phyloP scores from a whole-genome alignment of 2,329 filamentous ascomycete species.

The Elsinoe arachidis region DNA sequence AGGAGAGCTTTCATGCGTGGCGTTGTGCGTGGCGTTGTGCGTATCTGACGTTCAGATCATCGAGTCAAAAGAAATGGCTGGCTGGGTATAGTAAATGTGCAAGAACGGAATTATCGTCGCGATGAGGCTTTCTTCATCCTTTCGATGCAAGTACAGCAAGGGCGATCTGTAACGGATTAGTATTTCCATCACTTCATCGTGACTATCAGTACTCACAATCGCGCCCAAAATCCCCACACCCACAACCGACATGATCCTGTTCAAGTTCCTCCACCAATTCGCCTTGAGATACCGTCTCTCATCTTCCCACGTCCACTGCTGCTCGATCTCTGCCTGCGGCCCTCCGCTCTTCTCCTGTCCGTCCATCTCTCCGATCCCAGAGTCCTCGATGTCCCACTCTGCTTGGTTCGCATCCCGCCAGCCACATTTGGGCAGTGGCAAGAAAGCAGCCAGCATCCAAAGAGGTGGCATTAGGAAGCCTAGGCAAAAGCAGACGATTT shows the following conservation, averaged over 20 bases:
- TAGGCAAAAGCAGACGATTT: conserved; percentile 28
- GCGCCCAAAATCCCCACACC: conserved; percentile 28
- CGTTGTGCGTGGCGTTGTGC: neutral
- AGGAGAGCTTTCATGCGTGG: too few species aligned
- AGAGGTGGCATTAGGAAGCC: conserved; percentile 29
- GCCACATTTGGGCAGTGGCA: conserved; percentile 27
- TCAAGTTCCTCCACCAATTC: conserved; percentile 30
- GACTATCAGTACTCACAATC: conserved; percentile 23
- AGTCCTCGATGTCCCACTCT: conserved; percentile 17
- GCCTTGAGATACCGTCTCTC: conserved; percentile 27
- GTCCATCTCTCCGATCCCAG: neutral
- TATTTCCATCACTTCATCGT: neutral
- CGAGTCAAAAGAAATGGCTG: neutral
- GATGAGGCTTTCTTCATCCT: neutral
- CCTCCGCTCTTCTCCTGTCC: conserved; percentile 10
- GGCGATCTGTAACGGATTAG: conserved; percentile 22
- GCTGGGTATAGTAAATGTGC: neutral
- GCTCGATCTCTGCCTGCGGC: neutral
- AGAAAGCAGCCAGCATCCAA: conserved; percentile 29
- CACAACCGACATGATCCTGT: conserved; percentile 31
- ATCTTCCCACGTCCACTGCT: conserved; percentile 21
- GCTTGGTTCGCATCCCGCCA: conserved; percentile 19
- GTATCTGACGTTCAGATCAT: neutral
- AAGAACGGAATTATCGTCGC: neutral
- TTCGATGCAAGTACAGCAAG: conserved; percentile 27